Percentiles rank a stretch among this genome's conserved stretches.
Conservation (phyloP, 2,329 filamentous ascomycete species). For the Talaromyces sp. region DNA sequence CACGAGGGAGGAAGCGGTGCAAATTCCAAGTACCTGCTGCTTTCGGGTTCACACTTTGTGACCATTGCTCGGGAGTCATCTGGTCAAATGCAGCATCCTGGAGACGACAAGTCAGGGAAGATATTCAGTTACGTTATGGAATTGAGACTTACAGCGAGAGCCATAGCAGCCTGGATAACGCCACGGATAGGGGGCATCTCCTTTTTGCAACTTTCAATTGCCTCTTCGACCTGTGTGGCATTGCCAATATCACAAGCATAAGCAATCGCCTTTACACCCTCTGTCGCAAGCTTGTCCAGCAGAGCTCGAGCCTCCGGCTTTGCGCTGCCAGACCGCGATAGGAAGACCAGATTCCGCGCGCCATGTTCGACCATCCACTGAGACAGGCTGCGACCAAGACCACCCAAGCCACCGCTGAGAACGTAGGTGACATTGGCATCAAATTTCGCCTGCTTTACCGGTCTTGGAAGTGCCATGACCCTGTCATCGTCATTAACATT, state of each 20-base stretch:
- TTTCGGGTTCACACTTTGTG: background rate
- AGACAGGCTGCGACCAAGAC: slow-evolving; percentile 26
- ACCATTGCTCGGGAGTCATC: background rate
- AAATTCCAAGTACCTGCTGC: background rate
- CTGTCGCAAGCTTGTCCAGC: background rate
- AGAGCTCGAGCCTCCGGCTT: slow-evolving; percentile 5
- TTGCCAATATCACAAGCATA: background rate
- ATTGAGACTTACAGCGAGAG: slow-evolving; percentile 20
- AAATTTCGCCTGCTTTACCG: too few species aligned
- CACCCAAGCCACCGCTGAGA: slow-evolving; percentile 36
- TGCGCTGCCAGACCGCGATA: slow-evolving; percentile 22
- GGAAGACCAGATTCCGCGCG: slow-evolving; percentile 28
- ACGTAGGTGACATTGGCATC: slow-evolving; percentile 34
- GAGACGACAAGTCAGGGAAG: slow-evolving; percentile 19
- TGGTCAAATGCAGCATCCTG: background rate
- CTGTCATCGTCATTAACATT: too few species aligned
- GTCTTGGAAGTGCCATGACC: too few species aligned
- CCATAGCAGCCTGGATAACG: background rate
- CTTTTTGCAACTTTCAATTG: background rate
- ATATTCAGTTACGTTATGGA: background rate
- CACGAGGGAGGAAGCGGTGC: slow-evolving; percentile 25
- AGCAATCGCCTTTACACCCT: background rate
- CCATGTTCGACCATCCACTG: slow-evolving; percentile 29
- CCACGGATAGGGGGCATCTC: background rate
- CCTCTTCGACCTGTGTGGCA: background rate